phyloP scores from a whole-genome alignment of 2,329 filamentous ascomycete species.

The Stagonosporopsis chrysanthemi region DNA sequence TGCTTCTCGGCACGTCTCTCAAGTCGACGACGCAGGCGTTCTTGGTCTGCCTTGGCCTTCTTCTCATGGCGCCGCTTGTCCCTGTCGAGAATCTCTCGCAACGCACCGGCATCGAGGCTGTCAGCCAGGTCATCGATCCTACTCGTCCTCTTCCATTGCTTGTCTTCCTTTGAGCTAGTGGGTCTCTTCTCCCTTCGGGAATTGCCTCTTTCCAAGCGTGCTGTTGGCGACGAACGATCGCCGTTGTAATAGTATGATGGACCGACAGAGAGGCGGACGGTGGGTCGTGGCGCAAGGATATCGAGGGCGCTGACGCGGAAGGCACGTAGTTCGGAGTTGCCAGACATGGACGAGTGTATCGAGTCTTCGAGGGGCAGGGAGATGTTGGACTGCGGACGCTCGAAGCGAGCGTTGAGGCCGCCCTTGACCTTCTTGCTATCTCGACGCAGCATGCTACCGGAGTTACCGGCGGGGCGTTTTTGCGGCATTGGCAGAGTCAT shows the following conservation, averaged over 20 bases:
- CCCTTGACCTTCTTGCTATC: slow-evolving; percentile 72
- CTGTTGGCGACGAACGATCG: slow-evolving; percentile 44
- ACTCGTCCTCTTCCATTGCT: slow-evolving; percentile 66
- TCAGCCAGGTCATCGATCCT: slow-evolving; percentile 77
- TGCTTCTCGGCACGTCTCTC: slow-evolving; percentile 70
- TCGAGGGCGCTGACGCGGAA: slow-evolving; percentile 83
- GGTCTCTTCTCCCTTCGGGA: slow-evolving; percentile 61
- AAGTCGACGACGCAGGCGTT: slow-evolving; percentile 70
- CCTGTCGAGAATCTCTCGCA: slow-evolving; percentile 89
- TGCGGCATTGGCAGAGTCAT: slow-evolving; percentile 76
- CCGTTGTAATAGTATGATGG: slow-evolving; percentile 62
- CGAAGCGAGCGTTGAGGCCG: slow-evolving; percentile 62
- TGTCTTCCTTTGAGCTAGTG: slow-evolving; percentile 54
- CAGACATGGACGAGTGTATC: slow-evolving; percentile 78
- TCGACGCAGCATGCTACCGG: slow-evolving; percentile 66
- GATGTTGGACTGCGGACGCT: slow-evolving; percentile 71
- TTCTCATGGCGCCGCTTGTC: slow-evolving; percentile 82
- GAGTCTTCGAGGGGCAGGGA: slow-evolving; percentile 79
- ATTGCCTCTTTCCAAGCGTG: slow-evolving; percentile 58
- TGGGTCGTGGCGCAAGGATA: slow-evolving; percentile 84
- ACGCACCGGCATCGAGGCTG: slow-evolving; percentile 80
- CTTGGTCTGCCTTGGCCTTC: slow-evolving; percentile 72
- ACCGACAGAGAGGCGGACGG: slow-evolving; percentile 75
- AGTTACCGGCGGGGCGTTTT: slow-evolving; percentile 66
- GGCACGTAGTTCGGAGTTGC: slow-evolving; percentile 74